Percentiles rank a stretch among this genome's conserved stretches.
Conservation (phyloP, 75 land plant species). For the Cryptomeria japonica region DNA sequence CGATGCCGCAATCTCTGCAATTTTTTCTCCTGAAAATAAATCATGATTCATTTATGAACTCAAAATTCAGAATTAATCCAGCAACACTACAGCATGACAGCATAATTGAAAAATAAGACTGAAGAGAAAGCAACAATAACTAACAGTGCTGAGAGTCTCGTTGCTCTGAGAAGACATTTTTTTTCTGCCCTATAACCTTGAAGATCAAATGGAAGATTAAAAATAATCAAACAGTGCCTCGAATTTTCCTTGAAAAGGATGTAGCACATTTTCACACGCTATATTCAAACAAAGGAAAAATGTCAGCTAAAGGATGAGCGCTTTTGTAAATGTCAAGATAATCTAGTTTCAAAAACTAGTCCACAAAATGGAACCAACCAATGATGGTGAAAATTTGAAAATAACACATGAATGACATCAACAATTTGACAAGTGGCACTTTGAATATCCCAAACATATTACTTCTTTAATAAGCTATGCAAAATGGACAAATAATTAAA, state of each 20-base stretch:
- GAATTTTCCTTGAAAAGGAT: not conserved
- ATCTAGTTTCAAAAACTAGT: not conserved
- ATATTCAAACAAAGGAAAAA: too few relatives aligned
- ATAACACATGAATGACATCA: too few relatives aligned
- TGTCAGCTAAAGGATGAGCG: not conserved
- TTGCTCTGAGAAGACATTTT: not conserved
- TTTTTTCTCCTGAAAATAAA: conserved; percentile 1
- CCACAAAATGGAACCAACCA: too few relatives aligned
- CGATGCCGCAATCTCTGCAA: not conserved
- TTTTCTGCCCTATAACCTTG: not conserved
- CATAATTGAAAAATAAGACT: not conserved
- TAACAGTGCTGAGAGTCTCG: not conserved
- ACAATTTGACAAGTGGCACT: too few relatives aligned
- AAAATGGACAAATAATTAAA: too few relatives aligned
- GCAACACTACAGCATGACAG: not conserved
- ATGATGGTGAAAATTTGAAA: too few relatives aligned
- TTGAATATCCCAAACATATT: too few relatives aligned
- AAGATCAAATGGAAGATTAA: not conserved
- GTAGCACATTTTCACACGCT: not conserved
- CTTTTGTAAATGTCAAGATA: not conserved
- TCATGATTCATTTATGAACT: not conserved
- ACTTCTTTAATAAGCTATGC: too few relatives aligned
- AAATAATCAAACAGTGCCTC: not conserved
- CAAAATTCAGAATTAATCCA: not conserved
- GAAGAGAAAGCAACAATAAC: not conserved